Evolutionary conservation across 1,139 yeast species (phyloP), one percentile per base, ranked within the genome.

Genomic region (Keqinozyma sinolaborantium): DNA sequence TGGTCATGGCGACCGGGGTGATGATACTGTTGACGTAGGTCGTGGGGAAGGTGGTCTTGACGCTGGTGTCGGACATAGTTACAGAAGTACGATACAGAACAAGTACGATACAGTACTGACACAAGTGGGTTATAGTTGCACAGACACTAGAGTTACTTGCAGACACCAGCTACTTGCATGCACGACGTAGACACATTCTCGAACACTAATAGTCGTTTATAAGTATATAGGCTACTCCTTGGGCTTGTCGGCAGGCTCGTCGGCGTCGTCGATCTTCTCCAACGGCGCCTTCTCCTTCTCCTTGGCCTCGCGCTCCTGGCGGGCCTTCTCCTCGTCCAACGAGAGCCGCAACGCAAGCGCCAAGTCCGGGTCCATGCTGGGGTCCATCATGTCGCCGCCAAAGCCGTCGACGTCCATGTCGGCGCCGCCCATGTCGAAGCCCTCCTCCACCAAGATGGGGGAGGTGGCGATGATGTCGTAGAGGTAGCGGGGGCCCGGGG

Each of bases 321-420:
- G 72, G 24, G 83, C 75, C 50, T 78, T 79, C 50, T 84, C 95
- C 51, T 85, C 95, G 51, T 85, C 95, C 41, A 85, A 67, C 3
- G 94, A 83, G 60, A 85, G 74, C 50, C 95, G 73, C 48, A 92
- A 75, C 0, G 97, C 98, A 68, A 92, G 73, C 1, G 97, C 98
- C 52, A 92, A 77, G 58, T 94, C 98, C 16, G 98, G 98, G 50
- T 92, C 99, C 79, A 86, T 85, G 44, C 82, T 80, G 18, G 96
- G 95, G 58, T 92, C 97, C 24, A 82, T 75, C 30, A 85, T 81
- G 30, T 68, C 76, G 25, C 68, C 72, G 28, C 72, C 78, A 42
- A 64, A 70, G 15, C 62, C 71, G 34, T 60, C 72, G 28, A 53
- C 63, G 24, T 68, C 72, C 38, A 48, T 48, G 19, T 58, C 70